A percentile compares a stretch with the other conserved stretches of the same genome.
Conservation (phyloP, 768 basidiomycete species). For the Dentipellis fragilis region DNA sequence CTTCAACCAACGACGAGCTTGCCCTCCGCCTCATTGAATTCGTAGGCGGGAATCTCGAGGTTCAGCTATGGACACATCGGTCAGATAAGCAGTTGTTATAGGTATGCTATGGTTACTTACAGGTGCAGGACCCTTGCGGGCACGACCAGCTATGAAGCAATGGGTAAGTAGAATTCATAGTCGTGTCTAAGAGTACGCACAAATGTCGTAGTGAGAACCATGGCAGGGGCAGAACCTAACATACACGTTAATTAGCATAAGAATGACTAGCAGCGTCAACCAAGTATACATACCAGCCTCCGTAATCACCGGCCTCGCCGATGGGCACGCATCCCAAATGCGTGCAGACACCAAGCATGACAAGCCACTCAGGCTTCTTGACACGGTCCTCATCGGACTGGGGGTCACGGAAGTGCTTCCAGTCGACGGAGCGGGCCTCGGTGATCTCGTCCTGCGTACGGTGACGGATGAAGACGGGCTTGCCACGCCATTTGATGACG, state of each 20-base stretch:
- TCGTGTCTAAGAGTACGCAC: constrained; percentile 32
- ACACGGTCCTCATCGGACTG: constrained; percentile 81
- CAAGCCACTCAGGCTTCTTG: constrained; percentile 94
- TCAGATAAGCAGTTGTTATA: not conserved
- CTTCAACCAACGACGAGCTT: constrained; percentile 78
- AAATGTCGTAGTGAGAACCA: constrained; percentile 97
- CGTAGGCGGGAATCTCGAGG: constrained; percentile 85
- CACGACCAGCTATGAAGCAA: constrained; percentile 65
- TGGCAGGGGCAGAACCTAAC: constrained; percentile 94
- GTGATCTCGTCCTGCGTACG: constrained; percentile 85
- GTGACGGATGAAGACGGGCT: constrained; percentile 99
- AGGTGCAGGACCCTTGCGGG: constrained; percentile 94
- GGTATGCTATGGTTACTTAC: constrained; percentile 33
- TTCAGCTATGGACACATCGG: constrained; percentile 51
- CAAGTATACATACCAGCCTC: constrained; percentile 73
- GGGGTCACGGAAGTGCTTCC: constrained; percentile 87
- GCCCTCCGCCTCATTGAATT: constrained; percentile 78
- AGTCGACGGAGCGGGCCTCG: constrained; percentile 77
- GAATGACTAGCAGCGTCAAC: not conserved
- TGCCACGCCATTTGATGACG: constrained; percentile 98
- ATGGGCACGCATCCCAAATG: constrained; percentile 98
- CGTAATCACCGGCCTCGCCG: constrained; percentile 93
- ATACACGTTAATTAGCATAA: not conserved
- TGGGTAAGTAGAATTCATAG: constrained; percentile 2
- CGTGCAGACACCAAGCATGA: constrained; percentile 91